A percentile compares a stretch with the other conserved stretches of the same genome.
phyloP scores from a whole-genome alignment of 116 monocot genomes.

The Posidonia oceanica region DNA sequence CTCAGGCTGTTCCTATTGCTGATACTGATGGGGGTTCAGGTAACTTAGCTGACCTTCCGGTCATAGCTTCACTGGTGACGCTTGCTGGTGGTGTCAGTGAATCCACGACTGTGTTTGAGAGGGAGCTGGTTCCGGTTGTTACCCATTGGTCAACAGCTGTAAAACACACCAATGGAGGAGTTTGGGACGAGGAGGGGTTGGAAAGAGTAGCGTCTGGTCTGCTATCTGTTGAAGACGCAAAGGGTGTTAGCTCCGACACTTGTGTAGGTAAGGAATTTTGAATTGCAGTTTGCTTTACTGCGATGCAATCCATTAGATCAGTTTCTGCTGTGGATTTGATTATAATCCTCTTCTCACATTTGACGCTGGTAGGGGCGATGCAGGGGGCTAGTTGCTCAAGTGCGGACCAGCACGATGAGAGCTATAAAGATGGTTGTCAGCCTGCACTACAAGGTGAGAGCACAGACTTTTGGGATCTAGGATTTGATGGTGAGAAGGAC shows the following conservation, averaged over 20 bases:
- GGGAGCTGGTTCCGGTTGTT: constrained; percentile 8
- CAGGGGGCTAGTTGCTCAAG: constrained; percentile 46
- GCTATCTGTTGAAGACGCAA: constrained; percentile 3
- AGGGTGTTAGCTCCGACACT: constrained; percentile 21
- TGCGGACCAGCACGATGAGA: constrained; percentile 22
- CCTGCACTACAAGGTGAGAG: not conserved
- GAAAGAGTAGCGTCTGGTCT: constrained; percentile 7
- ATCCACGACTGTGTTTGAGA: not conserved
- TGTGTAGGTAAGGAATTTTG: constrained; percentile 10
- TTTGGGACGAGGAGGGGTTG: not conserved
- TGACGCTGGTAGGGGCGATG: constrained; percentile 76
- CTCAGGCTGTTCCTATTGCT: not conserved
- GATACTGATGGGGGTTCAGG: constrained; percentile 2
- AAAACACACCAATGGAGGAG: not conserved
- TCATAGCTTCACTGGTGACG: constrained; percentile 2
- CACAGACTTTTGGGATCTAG: not conserved
- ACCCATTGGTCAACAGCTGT: no score
- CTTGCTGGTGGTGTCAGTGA: not conserved
- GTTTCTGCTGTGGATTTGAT: constrained; percentile 17
- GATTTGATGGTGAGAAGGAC: not conserved
- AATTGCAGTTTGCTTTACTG: constrained; percentile 4
- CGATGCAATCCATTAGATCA: not conserved
- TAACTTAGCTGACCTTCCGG: constrained; percentile 5
- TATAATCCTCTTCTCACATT: constrained; percentile 54
- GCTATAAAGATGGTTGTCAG: not conserved